Evolutionary conservation across 164 flowering plant species (phyloP).

Genomic region (Piper betle): DNA sequence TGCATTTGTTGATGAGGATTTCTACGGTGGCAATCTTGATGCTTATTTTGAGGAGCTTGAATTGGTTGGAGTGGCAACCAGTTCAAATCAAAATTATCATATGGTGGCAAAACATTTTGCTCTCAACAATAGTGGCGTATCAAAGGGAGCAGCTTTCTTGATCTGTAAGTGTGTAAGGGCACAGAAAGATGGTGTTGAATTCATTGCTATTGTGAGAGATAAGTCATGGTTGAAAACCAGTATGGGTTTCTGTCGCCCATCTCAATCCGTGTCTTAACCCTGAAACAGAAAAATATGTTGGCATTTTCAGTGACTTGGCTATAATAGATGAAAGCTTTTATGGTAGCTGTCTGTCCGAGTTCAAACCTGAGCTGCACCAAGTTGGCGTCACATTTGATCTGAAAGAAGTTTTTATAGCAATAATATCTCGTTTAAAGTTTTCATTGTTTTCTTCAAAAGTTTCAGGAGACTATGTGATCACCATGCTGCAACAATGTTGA

Average conservation of each 20-base stretch:
- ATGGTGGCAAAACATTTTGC: background rate
- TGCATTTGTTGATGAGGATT: slow-evolving; percentile 31
- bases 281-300: background rate
- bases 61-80: background rate
- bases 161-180: background rate
- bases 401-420: background rate
- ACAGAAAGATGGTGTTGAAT: background rate
- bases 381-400: background rate
- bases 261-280: background rate
- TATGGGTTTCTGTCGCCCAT: slow-evolving; percentile 17
- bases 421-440: background rate
- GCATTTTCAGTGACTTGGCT: background rate
- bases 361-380: background rate
- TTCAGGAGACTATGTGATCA: too few species aligned
- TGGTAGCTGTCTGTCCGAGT: background rate
- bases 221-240: slow-evolving; percentile 29
- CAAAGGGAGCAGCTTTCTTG: background rate
- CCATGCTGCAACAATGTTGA: too few species aligned
- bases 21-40: slow-evolving; percentile 32
- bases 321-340: background rate
- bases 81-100: background rate
- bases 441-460: background rate
- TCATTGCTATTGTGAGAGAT: slow-evolving; percentile 11
- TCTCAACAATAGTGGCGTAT: slow-evolving; percentile 4
- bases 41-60: background rate